Conservation (phyloP, 2,329 filamentous ascomycete species). For the Cercospora sp. region DNA sequence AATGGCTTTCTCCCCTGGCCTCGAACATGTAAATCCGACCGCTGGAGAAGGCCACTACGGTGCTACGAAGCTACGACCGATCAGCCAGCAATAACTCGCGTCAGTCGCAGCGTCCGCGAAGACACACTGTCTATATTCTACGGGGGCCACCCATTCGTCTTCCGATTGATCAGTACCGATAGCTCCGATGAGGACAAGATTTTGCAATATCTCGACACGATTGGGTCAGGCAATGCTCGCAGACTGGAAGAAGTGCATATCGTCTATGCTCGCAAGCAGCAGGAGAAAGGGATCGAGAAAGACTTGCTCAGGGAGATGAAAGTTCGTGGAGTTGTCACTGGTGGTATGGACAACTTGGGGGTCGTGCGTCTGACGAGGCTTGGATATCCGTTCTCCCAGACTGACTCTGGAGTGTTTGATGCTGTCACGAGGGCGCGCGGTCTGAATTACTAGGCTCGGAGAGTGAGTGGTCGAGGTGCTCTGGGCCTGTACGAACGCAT, state of each 20-base stretch:
- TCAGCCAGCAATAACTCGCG: slow-evolving; percentile 10
- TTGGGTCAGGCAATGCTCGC: background rate
- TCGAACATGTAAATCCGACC: background rate
- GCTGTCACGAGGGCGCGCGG: background rate
- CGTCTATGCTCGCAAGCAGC: background rate
- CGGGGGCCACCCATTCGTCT: slow-evolving; percentile 9
- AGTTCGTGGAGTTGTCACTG: background rate
- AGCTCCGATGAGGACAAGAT: background rate
- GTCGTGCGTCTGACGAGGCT: background rate
- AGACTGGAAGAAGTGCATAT: background rate
- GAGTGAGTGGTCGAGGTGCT: no score
- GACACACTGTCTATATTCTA: slow-evolving; percentile 23
- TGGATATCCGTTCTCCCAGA: background rate
- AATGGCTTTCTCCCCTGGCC: background rate
- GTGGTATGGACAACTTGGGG: background rate
- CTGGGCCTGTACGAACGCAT: background rate
- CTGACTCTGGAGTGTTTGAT: background rate
- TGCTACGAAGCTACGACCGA: background rate
- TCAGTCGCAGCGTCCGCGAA: slow-evolving; percentile 13
- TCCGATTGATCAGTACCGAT: background rate
- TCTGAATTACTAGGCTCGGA: background rate
- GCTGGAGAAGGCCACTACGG: background rate
- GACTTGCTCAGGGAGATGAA: background rate
- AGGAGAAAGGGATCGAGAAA: background rate
- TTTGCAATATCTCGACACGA: background rate